phyloP scores from a whole-genome alignment of 352 stramenopile genomes.

The Globisporangium cystogenes region DNA sequence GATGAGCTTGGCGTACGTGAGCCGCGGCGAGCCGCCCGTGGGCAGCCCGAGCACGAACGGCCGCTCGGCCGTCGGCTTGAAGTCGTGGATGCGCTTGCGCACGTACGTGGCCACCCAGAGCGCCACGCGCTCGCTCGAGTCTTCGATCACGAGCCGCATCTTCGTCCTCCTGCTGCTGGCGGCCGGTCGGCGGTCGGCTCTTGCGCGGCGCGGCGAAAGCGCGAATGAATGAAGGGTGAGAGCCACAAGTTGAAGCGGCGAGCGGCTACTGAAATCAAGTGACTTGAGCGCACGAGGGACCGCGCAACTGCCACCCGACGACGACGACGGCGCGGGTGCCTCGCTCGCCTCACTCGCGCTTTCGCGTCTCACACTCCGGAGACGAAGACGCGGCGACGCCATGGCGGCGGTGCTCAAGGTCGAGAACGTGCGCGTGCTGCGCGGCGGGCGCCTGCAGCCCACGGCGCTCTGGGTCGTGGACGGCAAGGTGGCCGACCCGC shows the following conservation, averaged over 20 bases:
- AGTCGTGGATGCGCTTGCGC: constrained; percentile 72
- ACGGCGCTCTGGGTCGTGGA: constrained; percentile 44
- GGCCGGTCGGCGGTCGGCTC: neutral
- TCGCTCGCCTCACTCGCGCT: neutral
- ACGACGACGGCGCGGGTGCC: neutral
- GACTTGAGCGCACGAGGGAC: neutral
- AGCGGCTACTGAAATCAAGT: neutral
- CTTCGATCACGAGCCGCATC: constrained; percentile 86
- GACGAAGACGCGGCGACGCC: no score
- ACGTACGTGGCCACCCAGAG: constrained; percentile 82
- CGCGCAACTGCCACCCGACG: neutral
- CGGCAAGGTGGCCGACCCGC: constrained; percentile 46
- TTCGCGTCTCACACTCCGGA: no score
- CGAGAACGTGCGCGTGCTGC: constrained; percentile 56
- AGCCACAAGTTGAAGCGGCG: neutral
- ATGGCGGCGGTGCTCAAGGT: constrained; percentile 35
- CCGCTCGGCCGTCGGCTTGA: constrained; percentile 53
- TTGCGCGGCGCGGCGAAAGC: neutral
- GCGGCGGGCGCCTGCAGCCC: constrained; percentile 28
- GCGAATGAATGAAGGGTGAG: neutral
- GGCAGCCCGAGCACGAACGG: constrained; percentile 87
- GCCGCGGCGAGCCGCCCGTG: constrained; percentile 82
- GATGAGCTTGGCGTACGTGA: constrained; percentile 79
- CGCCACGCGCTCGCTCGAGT: constrained; percentile 56
- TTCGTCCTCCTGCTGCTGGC: neutral